Conservation (phyloP, 352 stramenopile genomes). For the Phytophthora fragariaefolia region DNA sequence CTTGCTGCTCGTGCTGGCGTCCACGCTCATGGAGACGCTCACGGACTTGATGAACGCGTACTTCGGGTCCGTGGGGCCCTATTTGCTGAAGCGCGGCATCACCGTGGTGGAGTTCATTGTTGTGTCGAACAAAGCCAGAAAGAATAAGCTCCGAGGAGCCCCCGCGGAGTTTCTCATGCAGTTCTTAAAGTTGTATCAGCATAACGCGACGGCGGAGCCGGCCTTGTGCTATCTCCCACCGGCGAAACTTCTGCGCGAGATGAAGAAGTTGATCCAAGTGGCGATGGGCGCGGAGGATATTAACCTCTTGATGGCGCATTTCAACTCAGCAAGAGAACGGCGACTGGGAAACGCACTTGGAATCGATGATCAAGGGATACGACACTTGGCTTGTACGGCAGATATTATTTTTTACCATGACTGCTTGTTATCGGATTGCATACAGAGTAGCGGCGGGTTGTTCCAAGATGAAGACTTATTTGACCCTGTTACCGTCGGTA, state of each 20-base stretch:
- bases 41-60: conserved; percentile 55
- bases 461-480: conserved; percentile 26
- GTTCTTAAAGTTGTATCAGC: conserved; percentile 63
- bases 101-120: conserved; percentile 70
- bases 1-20: conserved; percentile 51
- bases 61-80: conserved; percentile 49
- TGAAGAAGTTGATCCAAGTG: conserved; percentile 49
- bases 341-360: conserved; percentile 37
- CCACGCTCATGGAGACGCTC: conserved; percentile 57
- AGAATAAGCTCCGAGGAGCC: conserved; percentile 39
- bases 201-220: conserved; percentile 46
- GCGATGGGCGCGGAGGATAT: conserved; percentile 55
- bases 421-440: conserved; percentile 41
- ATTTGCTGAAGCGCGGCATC: conserved; percentile 48
- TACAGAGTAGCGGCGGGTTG: conserved; percentile 14
- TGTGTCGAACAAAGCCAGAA: conserved; percentile 57
- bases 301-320: conserved; percentile 48
- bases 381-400: conserved; percentile 55
- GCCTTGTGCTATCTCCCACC: conserved; percentile 45
- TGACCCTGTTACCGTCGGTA: conserved; percentile 30
- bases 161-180: conserved; percentile 66
- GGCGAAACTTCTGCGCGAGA: conserved; percentile 42
- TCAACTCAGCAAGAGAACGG: conserved; percentile 40
- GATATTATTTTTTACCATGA: conserved; percentile 71
- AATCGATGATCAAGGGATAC: conserved; percentile 52